These are phyloP conservation scores for Ocimum tenuiflorum DNA, from an alignment of 257 asterid species.

Conservation along the genomic window DNA sequence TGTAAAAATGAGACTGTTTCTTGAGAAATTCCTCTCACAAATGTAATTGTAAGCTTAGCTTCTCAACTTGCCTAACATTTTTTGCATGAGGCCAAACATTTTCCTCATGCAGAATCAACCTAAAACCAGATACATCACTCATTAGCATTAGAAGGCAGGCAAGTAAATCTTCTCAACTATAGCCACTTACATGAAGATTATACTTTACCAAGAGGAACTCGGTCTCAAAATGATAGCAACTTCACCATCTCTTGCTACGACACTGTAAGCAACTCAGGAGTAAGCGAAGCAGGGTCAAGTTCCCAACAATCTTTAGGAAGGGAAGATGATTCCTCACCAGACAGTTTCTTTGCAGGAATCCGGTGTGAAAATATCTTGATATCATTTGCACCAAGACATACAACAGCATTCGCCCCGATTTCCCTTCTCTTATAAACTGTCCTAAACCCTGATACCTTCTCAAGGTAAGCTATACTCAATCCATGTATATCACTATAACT, in stretches of 20 bases:
- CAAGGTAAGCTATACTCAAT: conserved; percentile 64
- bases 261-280: conserved; percentile 30
- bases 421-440: conserved; percentile 62
- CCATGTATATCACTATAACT: conserved; percentile 64
- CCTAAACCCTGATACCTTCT: conserved; percentile 62
- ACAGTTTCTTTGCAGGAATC: conserved; percentile 74
- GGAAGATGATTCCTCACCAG: conserved; percentile 52
- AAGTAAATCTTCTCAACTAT: background rate
- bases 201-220: conserved; percentile 13
- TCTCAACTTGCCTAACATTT: background rate
- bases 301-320: conserved; percentile 88
- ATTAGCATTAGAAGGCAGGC: background rate
- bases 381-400: conserved; percentile 41
- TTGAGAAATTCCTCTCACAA: background rate
- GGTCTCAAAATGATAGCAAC: too few species aligned
- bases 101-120: background rate
- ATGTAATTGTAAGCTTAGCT: background rate
- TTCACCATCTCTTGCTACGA: too few species aligned
- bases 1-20: too few species aligned
- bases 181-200: background rate
- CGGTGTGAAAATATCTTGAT: conserved; percentile 57
- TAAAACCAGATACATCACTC: background rate
- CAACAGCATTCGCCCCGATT: conserved; percentile 57
- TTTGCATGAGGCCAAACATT: too few species aligned
- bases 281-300: conserved; percentile 69